Evolutionary conservation across 306 rosid genomes (phyloP).

Genomic region (Ceratonia siliqua): DNA sequence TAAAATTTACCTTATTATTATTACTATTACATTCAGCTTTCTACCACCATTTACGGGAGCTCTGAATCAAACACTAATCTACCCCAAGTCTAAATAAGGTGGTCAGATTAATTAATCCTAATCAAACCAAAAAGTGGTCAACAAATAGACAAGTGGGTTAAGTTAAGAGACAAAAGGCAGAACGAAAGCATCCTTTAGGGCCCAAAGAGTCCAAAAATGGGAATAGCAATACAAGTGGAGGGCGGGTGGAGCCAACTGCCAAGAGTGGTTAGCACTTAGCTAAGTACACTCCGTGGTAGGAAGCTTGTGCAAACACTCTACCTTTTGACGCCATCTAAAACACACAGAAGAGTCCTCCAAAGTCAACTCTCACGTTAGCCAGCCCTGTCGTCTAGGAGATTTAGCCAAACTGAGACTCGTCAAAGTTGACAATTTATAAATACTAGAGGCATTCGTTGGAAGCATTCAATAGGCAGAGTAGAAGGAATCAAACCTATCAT

Average conservation of each 20-base stretch:
- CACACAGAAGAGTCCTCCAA: neutral
- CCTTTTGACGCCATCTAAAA: slow-evolving; percentile 23
- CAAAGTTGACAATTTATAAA: neutral
- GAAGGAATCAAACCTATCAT: neutral
- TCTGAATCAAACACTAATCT: neutral
- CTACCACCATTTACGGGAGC: neutral
- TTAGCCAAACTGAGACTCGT: neutral
- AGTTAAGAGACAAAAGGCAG: slow-evolving; percentile 6
- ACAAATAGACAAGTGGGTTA: slow-evolving; percentile 1
- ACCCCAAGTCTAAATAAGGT: slow-evolving; percentile 11
- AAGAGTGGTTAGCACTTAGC: slow-evolving; percentile 18
- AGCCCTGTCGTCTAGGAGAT: neutral
- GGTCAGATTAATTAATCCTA: slow-evolving; percentile 4
- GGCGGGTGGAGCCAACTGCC: slow-evolving; percentile 23
- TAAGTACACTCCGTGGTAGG: neutral
- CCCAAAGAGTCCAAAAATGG: slow-evolving; percentile 12
- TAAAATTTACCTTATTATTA: too few species aligned
- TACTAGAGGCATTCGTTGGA: neutral
- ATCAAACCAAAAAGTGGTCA: neutral
- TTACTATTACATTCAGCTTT: neutral
- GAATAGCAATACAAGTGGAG: neutral
- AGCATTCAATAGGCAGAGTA: neutral
- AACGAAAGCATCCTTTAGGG: slow-evolving; percentile 24
- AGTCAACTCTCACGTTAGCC: slow-evolving; percentile 20
- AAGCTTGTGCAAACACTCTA: slow-evolving; percentile 15